Percentiles rank a stretch among this genome's conserved stretches.
Conservation (phyloP, 208 protist genomes). For the Leishmania gerbilli region DNA sequence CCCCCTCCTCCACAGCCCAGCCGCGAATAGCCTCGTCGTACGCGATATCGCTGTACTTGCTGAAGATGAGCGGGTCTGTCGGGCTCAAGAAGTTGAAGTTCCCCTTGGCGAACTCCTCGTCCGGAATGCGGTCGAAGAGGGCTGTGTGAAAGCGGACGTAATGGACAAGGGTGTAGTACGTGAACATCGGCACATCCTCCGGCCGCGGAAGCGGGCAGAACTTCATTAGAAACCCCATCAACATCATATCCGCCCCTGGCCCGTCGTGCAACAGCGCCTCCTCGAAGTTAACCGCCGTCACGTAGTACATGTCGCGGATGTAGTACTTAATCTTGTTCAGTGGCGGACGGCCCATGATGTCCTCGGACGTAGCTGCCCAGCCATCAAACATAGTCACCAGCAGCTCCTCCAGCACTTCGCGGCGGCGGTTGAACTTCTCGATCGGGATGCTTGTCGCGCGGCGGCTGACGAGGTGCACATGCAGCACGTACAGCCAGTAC, state of each 20-base stretch:
- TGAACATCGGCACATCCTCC: slow-evolving; percentile 90
- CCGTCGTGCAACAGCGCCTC: slow-evolving; percentile 86
- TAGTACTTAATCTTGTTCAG: slow-evolving; percentile 88
- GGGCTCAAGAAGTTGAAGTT: slow-evolving; percentile 90
- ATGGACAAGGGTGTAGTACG: slow-evolving; percentile 91
- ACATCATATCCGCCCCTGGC: slow-evolving; percentile 82
- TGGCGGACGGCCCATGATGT: slow-evolving; percentile 87
- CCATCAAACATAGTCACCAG: slow-evolving; percentile 88
- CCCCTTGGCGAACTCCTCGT: slow-evolving; percentile 84
- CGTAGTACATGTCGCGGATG: slow-evolving; percentile 93
- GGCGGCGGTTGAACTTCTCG: slow-evolving; percentile 83
- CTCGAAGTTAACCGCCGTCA: slow-evolving; percentile 89
- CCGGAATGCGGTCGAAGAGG: slow-evolving; percentile 86
- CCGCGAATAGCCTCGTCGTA: slow-evolving; percentile 71
- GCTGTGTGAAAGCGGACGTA: slow-evolving; percentile 92
- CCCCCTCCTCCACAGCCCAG: slow-evolving; percentile 52
- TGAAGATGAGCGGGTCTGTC: slow-evolving; percentile 80
- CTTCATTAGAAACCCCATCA: slow-evolving; percentile 89
- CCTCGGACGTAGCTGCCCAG: slow-evolving; percentile 81
- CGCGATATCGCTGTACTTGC: slow-evolving; percentile 69
- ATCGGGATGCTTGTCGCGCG: slow-evolving; percentile 86
- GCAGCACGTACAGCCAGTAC: slow-evolving; percentile 90
- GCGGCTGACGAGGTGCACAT: slow-evolving; percentile 85
- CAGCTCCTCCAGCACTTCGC: slow-evolving; percentile 89
- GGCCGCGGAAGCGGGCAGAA: slow-evolving; percentile 86